phyloP scores from a whole-genome alignment of 176 grass and related monocot genomes.

The Lolium multiflorum region DNA sequence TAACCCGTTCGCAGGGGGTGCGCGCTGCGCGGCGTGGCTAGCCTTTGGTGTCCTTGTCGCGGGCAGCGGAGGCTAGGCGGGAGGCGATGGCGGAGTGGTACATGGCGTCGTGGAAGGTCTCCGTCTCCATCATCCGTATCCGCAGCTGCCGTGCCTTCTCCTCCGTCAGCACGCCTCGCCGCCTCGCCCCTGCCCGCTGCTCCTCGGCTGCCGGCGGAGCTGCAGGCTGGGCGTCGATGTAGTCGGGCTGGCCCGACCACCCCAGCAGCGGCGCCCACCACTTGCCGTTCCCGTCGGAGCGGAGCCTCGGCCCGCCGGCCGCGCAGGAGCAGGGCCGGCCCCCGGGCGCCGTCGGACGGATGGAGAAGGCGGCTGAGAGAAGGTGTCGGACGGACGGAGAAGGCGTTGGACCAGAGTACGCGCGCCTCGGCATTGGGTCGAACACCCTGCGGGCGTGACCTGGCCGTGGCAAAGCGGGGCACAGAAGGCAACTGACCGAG shows the following conservation, averaged over 20 bases:
- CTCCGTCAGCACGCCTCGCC: slow-evolving; percentile 78
- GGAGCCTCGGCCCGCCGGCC: slow-evolving; percentile 10
- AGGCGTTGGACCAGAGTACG: too few relatives aligned
- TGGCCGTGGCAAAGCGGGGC: too few relatives aligned
- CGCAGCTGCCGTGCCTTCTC: slow-evolving; percentile 92
- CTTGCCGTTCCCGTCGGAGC: slow-evolving; percentile 34
- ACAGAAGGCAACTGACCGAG: too few relatives aligned
- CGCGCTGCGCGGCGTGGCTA: too few relatives aligned
- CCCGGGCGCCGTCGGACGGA: too few relatives aligned
- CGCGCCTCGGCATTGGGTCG: too few relatives aligned
- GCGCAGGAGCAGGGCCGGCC: slow-evolving; percentile 27
- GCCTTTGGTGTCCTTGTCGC: neutral
- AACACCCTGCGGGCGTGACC: too few relatives aligned
- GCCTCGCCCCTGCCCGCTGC: neutral
- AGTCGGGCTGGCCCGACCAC: slow-evolving; percentile 81
- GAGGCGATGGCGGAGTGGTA: slow-evolving; percentile 99
- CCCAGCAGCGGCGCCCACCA: slow-evolving; percentile 96
- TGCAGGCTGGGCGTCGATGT: slow-evolving; percentile 58
- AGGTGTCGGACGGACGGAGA: too few relatives aligned
- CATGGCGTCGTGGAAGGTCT: slow-evolving; percentile 90
- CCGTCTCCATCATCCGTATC: slow-evolving; percentile 72
- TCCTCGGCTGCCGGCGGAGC: neutral
- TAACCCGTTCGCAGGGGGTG: neutral
- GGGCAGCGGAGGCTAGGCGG: slow-evolving; percentile 82
- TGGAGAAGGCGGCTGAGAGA: too few relatives aligned